phyloP scores from a whole-genome alignment of 108 stramenopile species.

The Fragilariopsis cylindrus region DNA sequence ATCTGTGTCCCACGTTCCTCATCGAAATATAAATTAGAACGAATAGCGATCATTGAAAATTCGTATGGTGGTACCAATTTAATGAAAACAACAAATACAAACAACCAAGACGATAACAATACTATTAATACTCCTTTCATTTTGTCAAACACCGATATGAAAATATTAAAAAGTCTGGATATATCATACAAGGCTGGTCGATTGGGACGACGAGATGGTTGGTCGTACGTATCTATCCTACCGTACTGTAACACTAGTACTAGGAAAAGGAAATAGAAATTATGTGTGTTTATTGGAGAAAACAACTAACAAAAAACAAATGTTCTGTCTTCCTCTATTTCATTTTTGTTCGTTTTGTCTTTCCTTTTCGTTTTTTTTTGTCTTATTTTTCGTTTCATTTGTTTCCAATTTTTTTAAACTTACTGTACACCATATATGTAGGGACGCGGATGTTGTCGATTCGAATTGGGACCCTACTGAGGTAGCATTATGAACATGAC shows the following conservation, averaged over 20 bases:
- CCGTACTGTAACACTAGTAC: too few relatives aligned
- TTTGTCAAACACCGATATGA: constrained; percentile 55
- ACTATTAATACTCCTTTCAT: constrained; percentile 8
- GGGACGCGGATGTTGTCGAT: constrained; percentile 58
- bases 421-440: too few relatives aligned
- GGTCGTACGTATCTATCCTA: constrained; percentile 22
- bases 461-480: constrained; percentile 75
- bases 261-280: too few relatives aligned
- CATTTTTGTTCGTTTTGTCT: too few relatives aligned
- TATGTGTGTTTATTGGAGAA: too few relatives aligned
- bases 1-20: constrained; percentile 71
- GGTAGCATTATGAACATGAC: not conserved
- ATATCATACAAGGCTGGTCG: constrained; percentile 53
- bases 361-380: too few relatives aligned
- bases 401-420: too few relatives aligned
- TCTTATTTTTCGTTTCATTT: too few relatives aligned
- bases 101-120: not conserved
- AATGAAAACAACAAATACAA: not conserved
- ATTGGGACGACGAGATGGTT: constrained; percentile 77
- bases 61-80: constrained; percentile 61
- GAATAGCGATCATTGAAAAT: constrained; percentile 77
- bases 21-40: constrained; percentile 58
- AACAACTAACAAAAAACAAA: too few relatives aligned
- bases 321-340: too few relatives aligned
- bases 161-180: constrained; percentile 58